These are phyloP conservation scores for Trifolium repens DNA, from an alignment of 306 rosid species.

Conservation along the genomic window DNA sequence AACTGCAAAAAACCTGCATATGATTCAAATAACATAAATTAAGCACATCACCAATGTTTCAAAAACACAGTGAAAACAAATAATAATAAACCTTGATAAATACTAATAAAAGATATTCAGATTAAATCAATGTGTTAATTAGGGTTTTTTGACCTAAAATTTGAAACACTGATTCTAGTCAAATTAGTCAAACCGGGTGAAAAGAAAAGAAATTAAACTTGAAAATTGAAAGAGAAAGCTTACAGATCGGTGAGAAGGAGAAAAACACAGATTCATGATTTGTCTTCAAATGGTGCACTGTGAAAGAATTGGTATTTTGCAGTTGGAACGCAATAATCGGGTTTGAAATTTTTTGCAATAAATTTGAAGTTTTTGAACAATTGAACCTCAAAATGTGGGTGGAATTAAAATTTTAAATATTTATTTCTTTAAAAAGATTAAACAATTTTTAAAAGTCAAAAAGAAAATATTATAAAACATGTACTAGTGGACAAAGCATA, in stretches of 20 bases:
- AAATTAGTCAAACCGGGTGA: neutral
- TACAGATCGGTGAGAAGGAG: conserved; percentile 40
- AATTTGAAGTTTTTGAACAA: no score
- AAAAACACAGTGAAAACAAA: neutral
- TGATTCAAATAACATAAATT: conserved; percentile 34
- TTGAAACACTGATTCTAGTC: neutral
- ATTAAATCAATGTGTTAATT: neutral
- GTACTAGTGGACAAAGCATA: no score
- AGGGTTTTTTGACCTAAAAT: conserved; percentile 9
- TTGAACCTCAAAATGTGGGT: neutral
- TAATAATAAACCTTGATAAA: neutral
- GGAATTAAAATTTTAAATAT: neutral
- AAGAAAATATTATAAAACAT: no score
- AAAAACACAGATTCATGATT: conserved; percentile 51
- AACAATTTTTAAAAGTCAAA: no score
- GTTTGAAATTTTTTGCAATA: neutral
- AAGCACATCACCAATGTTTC: neutral
- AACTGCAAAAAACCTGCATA: conserved; percentile 47
- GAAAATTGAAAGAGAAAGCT: conserved; percentile 32
- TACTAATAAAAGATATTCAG: no score
- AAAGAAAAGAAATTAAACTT: neutral
- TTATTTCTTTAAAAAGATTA: no score
- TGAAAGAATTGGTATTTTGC: conserved; percentile 13
- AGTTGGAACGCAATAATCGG: neutral
- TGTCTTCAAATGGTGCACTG: neutral